Conservation (phyloP, 805 yeast genomes). For the Jamesozyma lodderae region DNA sequence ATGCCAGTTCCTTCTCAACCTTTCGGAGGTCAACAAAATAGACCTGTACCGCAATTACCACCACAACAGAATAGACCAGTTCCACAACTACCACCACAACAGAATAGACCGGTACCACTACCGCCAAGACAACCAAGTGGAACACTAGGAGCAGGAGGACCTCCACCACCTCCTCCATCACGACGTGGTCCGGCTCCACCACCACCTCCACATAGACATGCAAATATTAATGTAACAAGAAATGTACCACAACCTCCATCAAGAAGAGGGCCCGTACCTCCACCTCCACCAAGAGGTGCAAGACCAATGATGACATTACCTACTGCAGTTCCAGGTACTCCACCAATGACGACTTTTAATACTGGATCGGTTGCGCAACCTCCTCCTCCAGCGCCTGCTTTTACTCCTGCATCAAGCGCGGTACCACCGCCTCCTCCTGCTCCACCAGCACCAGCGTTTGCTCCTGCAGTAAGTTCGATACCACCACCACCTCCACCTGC, state of each 20-base stretch:
- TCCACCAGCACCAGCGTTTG: slow-evolving; percentile 14
- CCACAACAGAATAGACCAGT: slow-evolving; percentile 10
- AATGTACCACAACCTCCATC: slow-evolving; percentile 19
- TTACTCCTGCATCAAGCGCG: slow-evolving; percentile 4
- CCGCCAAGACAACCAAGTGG: slow-evolving; percentile 21
- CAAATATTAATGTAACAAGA: slow-evolving; percentile 8
- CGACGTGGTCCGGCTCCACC: slow-evolving; percentile 28
- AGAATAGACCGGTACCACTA: slow-evolving; percentile 1
- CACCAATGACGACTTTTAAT: slow-evolving; percentile 8
- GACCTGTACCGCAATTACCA: slow-evolving; percentile 18
- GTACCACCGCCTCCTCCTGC: slow-evolving; percentile 10
- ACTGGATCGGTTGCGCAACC: neutral
- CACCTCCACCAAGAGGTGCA: slow-evolving; percentile 6
- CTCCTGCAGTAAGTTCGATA: slow-evolving; percentile 1
- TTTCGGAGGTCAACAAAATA: slow-evolving; percentile 2
- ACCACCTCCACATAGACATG: slow-evolving; percentile 18
- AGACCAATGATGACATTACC: neutral
- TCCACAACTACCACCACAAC: slow-evolving; percentile 11
- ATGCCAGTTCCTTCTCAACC: slow-evolving; percentile 7
- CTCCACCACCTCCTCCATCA: slow-evolving; percentile 24
- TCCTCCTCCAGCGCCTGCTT: slow-evolving; percentile 4
- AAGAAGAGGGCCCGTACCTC: slow-evolving; percentile 17
- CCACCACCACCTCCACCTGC: slow-evolving; percentile 18
- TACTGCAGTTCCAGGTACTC: slow-evolving; percentile 1
- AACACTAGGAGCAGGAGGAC: slow-evolving; percentile 9